Evolutionary conservation across 2,329 filamentous ascomycete genomes (phyloP).

Genomic region (Onygena corvina): DNA sequence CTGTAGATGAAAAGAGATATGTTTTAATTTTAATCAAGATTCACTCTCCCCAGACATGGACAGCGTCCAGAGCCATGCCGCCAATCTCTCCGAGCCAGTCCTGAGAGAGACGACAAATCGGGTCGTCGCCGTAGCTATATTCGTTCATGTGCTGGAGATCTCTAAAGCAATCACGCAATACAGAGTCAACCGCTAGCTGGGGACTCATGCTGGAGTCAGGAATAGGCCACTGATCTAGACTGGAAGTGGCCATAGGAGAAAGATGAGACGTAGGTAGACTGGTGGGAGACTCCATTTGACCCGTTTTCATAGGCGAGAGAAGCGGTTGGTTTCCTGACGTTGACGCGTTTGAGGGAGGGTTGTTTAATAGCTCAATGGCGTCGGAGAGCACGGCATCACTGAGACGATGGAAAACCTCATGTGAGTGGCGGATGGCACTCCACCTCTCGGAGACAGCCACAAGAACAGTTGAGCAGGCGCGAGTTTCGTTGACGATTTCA

Average conservation of each 20-base stretch:
- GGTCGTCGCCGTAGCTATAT: slow-evolving; percentile 20
- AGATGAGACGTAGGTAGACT: neutral
- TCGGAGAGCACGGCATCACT: slow-evolving; percentile 35
- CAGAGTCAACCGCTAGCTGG: slow-evolving; percentile 28
- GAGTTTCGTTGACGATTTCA: slow-evolving; percentile 34
- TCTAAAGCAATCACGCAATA: slow-evolving; percentile 31
- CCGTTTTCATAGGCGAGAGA: slow-evolving; percentile 8
- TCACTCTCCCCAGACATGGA: slow-evolving; percentile 13
- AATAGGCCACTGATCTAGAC: slow-evolving; percentile 11
- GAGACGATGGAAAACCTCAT: slow-evolving; percentile 35
- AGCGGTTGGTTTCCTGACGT: slow-evolving; percentile 1
- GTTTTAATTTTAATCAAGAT: neutral
- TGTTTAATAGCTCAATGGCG: slow-evolving; percentile 24
- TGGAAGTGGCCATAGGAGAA: slow-evolving; percentile 5
- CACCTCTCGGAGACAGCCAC: slow-evolving; percentile 37
- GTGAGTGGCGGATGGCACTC: slow-evolving; percentile 31
- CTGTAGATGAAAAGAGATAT: too few relatives aligned
- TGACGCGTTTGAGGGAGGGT: slow-evolving; percentile 14
- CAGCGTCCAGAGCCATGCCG: slow-evolving; percentile 13
- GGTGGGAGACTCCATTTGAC: slow-evolving; percentile 2
- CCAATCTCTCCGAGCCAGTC: slow-evolving; percentile 24
- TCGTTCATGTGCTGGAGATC: slow-evolving; percentile 20
- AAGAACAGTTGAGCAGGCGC: slow-evolving; percentile 36
- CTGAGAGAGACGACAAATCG: slow-evolving; percentile 24
- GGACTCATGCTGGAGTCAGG: slow-evolving; percentile 8